phyloP scores from a whole-genome alignment of 2,329 filamentous ascomycete genomes.

The Colletotrichum chrysophilum region DNA sequence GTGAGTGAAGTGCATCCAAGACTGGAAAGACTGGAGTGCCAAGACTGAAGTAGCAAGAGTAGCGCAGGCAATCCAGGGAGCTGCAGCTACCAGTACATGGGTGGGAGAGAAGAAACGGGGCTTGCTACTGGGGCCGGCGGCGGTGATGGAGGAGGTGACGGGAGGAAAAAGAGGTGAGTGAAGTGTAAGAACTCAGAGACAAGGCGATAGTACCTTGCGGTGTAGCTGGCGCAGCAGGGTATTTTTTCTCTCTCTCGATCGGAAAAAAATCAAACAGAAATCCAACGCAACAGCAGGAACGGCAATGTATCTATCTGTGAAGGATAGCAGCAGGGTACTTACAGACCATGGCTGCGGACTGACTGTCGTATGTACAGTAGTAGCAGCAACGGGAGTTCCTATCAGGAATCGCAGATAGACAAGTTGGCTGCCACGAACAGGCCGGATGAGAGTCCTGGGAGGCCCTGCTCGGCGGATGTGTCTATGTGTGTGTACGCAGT shows the following conservation, averaged over 20 bases:
- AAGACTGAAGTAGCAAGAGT: neutral
- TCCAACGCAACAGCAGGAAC: neutral
- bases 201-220: neutral
- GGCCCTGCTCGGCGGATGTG: neutral
- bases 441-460: neutral
- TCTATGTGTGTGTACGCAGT: neutral
- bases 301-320: neutral
- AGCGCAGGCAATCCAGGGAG: neutral
- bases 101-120: constrained; percentile 7
- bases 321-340: constrained; percentile 3
- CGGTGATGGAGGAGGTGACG: neutral
- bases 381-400: neutral
- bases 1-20: neutral
- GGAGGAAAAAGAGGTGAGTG: neutral
- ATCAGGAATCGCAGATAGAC: neutral
- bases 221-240: neutral
- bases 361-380: neutral
- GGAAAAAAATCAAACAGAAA: neutral
- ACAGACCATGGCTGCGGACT: constrained; percentile 17
- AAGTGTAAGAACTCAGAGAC: neutral
- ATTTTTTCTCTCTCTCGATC: neutral
- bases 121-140: constrained; percentile 4
- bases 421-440: neutral
- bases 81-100: neutral
- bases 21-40: constrained; percentile 9